A percentile compares a stretch with the other conserved stretches of the same genome.
These are phyloP conservation scores for Zygosaccharomyces bailii DNA, from an alignment of 805 yeast species.

Conservation along the genomic window DNA sequence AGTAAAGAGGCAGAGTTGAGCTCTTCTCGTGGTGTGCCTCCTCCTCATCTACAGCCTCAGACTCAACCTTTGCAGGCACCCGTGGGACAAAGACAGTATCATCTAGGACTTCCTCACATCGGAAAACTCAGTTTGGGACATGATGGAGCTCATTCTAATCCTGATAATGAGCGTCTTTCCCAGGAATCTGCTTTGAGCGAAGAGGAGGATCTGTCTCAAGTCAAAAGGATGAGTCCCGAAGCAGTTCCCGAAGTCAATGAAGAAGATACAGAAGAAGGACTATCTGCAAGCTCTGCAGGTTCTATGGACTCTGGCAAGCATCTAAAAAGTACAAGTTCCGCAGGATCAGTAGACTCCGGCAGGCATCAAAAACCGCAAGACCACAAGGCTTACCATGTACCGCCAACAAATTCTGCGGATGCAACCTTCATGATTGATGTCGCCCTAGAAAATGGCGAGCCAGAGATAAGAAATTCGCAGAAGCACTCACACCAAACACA, in stretches of 20 bases:
- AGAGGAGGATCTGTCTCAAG: conserved; percentile 16
- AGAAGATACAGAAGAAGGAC: conserved; percentile 4
- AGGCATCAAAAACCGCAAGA: conserved; percentile 9
- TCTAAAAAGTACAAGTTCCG: conserved; percentile 3
- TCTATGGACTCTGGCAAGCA: conserved; percentile 7
- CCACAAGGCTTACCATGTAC: conserved; percentile 4
- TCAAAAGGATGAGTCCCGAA: conserved; percentile 6
- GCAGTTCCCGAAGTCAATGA: conserved; percentile 8
- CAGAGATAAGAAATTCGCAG: neutral
- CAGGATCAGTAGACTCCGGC: conserved; percentile 10
- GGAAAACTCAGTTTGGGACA: conserved; percentile 22
- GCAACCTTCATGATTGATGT: conserved; percentile 13
- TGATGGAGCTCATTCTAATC: conserved; percentile 13
- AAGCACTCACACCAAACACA: conserved; percentile 1
- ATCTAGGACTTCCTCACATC: conserved; percentile 18
- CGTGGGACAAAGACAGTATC: conserved; percentile 12
- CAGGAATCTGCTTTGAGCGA: conserved; percentile 25
- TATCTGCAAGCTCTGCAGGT: conserved; percentile 7
- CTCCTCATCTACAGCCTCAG: conserved; percentile 6
- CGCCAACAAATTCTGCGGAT: conserved; percentile 7
- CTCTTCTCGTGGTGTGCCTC: conserved; percentile 18
- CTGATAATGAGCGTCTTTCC: conserved; percentile 17
- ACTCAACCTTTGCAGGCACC: conserved; percentile 18
- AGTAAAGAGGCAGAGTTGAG: conserved; percentile 27
- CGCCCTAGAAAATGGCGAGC: conserved; percentile 12